These are phyloP conservation scores for Hanseniaspora hatyaiensis DNA, from an alignment of 805 yeast genomes.

Conservation along the genomic window DNA sequence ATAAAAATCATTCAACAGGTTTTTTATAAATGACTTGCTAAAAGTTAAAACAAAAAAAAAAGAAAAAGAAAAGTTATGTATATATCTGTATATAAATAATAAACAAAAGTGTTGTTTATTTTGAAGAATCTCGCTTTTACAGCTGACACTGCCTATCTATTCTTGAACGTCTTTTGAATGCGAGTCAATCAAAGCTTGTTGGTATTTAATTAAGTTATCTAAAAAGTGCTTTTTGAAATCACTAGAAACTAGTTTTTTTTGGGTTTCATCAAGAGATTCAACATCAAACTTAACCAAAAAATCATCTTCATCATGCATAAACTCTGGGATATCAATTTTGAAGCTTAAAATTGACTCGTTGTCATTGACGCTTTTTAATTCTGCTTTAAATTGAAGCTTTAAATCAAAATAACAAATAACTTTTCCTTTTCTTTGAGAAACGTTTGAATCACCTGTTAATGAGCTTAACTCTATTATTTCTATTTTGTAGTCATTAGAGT, in stretches of 20 bases:
- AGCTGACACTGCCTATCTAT: no score
- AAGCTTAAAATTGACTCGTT: slow-evolving; percentile 34
- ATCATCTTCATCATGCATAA: slow-evolving; percentile 65
- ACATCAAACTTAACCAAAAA: slow-evolving; percentile 44
- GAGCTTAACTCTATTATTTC: slow-evolving; percentile 34
- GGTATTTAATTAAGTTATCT: slow-evolving; percentile 44
- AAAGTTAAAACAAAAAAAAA: not conserved
- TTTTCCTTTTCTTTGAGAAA: slow-evolving; percentile 73
- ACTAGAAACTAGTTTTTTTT: slow-evolving; percentile 32
- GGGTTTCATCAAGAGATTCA: slow-evolving; percentile 33
- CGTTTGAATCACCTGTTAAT: slow-evolving; percentile 65
- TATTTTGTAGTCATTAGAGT: slow-evolving; percentile 21
- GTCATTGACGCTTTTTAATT: slow-evolving; percentile 16
- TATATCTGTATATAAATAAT: not conserved
- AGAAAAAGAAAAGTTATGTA: not conserved
- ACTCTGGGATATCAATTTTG: slow-evolving; percentile 47
- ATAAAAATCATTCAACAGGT: not conserved
- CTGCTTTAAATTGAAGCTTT: slow-evolving; percentile 32
- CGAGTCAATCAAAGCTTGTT: slow-evolving; percentile 45
- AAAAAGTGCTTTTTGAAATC: slow-evolving; percentile 43
- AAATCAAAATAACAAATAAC: slow-evolving; percentile 66
- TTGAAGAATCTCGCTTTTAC: no score
- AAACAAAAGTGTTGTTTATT: no score
- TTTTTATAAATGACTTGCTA: not conserved
- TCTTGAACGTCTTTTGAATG: slow-evolving; percentile 59